A percentile compares a stretch with the other conserved stretches of the same genome.
phyloP scores from a whole-genome alignment of 2,329 filamentous ascomycete genomes.

The Cladophialophora exuberans region DNA sequence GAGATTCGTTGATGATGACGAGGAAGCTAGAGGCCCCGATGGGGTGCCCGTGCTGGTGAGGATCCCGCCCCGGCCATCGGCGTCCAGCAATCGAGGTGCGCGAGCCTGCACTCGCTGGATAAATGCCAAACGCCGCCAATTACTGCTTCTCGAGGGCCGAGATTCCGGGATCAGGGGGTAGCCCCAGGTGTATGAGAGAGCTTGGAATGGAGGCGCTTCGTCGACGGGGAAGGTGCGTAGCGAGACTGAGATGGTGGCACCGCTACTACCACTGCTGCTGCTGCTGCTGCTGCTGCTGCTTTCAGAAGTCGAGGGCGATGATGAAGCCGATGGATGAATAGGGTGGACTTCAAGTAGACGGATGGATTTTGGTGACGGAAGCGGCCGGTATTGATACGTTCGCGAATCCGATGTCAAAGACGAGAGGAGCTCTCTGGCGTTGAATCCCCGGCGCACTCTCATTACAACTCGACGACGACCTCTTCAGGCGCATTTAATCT shows the following conservation, averaged over 20 bases:
- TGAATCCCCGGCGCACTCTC: conserved; percentile 12
- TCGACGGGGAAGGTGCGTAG: conserved; percentile 9
- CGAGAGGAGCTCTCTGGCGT: conserved; percentile 12
- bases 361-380: conserved; percentile 10
- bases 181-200: conserved; percentile 15
- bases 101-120: conserved; percentile 8
- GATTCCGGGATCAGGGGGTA: conserved; percentile 15
- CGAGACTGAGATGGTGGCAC: conserved; percentile 3
- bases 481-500: neutral
- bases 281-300: no score
- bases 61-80: neutral
- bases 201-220: conserved; percentile 9
- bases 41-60: neutral
- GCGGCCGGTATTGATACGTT: conserved; percentile 7
- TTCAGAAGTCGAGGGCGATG: no score
- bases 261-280: no score
- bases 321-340: neutral
- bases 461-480: neutral
- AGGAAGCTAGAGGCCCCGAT: neutral
- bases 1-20: neutral
- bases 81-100: conserved; percentile 1
- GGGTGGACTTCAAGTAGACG: conserved; percentile 13
- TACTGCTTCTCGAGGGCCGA: conserved; percentile 3
- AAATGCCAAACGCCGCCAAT: conserved; percentile 11
- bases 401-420: conserved; percentile 9